These are phyloP conservation scores for Mucor piriformis DNA, from an alignment of 371 early-diverging fungal species.

Conservation along the genomic window DNA sequence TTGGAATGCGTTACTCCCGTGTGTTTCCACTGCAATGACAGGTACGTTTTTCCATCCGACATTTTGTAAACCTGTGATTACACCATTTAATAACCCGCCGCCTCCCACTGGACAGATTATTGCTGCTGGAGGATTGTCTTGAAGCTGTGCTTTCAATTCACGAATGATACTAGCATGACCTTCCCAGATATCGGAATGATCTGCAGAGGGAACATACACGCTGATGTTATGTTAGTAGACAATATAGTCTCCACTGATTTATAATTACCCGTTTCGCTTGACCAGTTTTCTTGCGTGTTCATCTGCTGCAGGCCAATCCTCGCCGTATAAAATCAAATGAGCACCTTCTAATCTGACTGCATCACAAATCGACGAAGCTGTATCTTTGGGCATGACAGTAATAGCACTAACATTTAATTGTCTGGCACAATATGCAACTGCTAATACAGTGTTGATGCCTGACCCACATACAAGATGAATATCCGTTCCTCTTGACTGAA, in stretches of 20 bases:
- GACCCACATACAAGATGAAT: conserved; percentile 65
- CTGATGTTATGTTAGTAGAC: conserved; percentile 24
- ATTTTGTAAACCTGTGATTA: conserved; percentile 64
- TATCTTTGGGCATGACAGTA: conserved; percentile 61
- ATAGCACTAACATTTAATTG: conserved; percentile 62
- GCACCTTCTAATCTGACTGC: conserved; percentile 67
- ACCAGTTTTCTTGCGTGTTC: conserved; percentile 54
- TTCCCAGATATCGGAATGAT: conserved; percentile 62
- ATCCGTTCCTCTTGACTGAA: conserved; percentile 51
- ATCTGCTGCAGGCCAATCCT: conserved; percentile 62
- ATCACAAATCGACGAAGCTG: conserved; percentile 54
- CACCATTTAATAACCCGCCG: conserved; percentile 72
- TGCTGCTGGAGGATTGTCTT: conserved; percentile 59
- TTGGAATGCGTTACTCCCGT: conserved; percentile 74
- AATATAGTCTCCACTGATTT: neutral
- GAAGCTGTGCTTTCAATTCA: conserved; percentile 68
- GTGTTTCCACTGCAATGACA: conserved; percentile 75
- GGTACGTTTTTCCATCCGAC: conserved; percentile 68
- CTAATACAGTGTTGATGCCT: conserved; percentile 72
- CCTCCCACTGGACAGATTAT: conserved; percentile 74
- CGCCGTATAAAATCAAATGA: conserved; percentile 57
- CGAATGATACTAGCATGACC: conserved; percentile 66
- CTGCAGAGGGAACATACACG: conserved; percentile 68
- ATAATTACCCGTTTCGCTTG: conserved; percentile 52
- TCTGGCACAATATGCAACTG: conserved; percentile 70